These are phyloP conservation scores for Tuber calosporum DNA, from an alignment of 495 filamentous ascomycete species.

Conservation along the genomic window DNA sequence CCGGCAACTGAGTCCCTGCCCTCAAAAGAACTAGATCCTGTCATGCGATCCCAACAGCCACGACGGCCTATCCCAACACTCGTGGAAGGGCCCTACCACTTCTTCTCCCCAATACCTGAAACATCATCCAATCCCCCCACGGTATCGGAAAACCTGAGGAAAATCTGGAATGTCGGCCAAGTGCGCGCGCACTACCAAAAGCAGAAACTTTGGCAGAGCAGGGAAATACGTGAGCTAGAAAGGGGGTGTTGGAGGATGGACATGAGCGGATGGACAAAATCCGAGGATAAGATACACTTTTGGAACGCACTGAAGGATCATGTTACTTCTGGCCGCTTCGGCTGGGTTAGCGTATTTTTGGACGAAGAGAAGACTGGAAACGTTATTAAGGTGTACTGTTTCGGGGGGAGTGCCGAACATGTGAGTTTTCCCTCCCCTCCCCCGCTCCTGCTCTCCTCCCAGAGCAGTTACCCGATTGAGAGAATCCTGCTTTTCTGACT, in stretches of 20 bases:
- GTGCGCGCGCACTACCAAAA: constrained; percentile 28
- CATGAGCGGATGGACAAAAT: constrained; percentile 27
- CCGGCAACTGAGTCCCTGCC: not conserved
- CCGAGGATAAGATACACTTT: constrained; percentile 27
- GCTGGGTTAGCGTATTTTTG: constrained; percentile 26
- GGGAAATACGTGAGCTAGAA: constrained; percentile 30
- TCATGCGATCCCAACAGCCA: not conserved
- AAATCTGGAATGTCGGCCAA: constrained; percentile 25
- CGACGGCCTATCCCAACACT: constrained; percentile 24
- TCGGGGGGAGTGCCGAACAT: constrained; percentile 30
- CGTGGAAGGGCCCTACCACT: constrained; percentile 19
- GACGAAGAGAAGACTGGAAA: constrained; percentile 20
- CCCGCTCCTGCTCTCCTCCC: not conserved
- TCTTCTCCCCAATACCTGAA: constrained; percentile 24
- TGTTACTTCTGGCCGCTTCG: constrained; percentile 25
- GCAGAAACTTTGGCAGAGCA: constrained; percentile 25
- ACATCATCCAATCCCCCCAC: constrained; percentile 28
- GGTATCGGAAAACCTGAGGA: constrained; percentile 18
- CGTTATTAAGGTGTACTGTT: constrained; percentile 34
- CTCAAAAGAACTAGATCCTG: not conserved
- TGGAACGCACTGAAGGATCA: constrained; percentile 34
- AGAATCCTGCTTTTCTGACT: not conserved
- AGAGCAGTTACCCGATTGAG: not conserved
- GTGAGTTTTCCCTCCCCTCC: constrained; percentile 15
- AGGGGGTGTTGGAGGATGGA: constrained; percentile 37